These are phyloP conservation scores for Hymenochaete sp. DNA, from an alignment of 1,284 basidiomycete species.

Conservation along the genomic window DNA sequence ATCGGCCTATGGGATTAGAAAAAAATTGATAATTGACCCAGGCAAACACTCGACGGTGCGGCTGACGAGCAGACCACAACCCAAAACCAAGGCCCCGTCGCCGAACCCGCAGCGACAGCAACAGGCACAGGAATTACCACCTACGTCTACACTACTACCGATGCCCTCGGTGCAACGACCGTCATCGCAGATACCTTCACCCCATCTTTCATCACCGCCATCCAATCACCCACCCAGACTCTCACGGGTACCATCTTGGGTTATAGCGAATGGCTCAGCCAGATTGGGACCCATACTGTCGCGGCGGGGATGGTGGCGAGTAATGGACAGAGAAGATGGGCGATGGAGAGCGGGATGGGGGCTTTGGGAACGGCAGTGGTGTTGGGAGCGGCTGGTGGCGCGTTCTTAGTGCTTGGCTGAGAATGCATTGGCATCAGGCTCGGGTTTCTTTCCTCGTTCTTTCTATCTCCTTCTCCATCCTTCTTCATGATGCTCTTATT, in stretches of 20 bases:
- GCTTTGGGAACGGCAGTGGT: conserved; percentile 7
- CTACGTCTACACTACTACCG: conserved; percentile 52
- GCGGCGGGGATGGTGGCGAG: conserved; percentile 6
- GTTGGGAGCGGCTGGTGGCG: conserved; percentile 15
- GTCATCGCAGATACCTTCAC: conserved; percentile 44
- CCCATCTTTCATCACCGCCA: conserved; percentile 38
- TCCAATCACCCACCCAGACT: conserved; percentile 23
- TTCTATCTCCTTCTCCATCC: too few relatives aligned
- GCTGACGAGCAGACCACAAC: conserved; percentile 16
- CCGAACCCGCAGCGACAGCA: conserved; percentile 38
- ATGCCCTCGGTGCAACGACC: conserved; percentile 43
- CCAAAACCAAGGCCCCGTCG: conserved; percentile 47
- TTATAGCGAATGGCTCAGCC: conserved; percentile 44
- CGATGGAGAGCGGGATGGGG: neutral
- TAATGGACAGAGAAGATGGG: neutral
- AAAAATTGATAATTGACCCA: too few relatives aligned
- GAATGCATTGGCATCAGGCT: too few relatives aligned
- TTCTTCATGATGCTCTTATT: too few relatives aligned
- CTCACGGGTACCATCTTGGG: conserved; percentile 42
- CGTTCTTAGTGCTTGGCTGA: conserved; percentile 15
- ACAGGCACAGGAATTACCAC: conserved; percentile 41
- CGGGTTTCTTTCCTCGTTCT: too few relatives aligned
- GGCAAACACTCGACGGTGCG: conserved; percentile 16
- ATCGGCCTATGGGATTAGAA: too few relatives aligned
- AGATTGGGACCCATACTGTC: conserved; percentile 35